Conservation (phyloP, 2,329 filamentous ascomycete genomes). For the Magnaporthiopsis rhizophila region DNA sequence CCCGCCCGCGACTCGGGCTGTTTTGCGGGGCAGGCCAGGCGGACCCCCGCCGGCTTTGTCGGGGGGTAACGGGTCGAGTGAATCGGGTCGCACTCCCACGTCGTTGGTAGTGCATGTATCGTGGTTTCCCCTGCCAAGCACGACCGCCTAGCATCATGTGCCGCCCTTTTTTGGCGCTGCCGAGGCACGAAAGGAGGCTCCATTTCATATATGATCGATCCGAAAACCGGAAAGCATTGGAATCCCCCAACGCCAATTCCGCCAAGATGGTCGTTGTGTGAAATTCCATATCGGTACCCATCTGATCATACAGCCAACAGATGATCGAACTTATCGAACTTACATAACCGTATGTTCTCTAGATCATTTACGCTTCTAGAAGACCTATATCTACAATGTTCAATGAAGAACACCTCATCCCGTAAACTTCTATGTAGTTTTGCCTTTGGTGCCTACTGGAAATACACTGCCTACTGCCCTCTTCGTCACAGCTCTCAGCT, state of each 20-base stretch:
- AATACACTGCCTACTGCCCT: background rate
- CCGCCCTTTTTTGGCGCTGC: background rate
- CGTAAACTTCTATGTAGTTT: background rate
- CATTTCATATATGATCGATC: background rate
- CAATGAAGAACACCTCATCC: background rate
- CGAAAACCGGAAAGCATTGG: background rate
- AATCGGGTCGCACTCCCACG: too few species aligned
- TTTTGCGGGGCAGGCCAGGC: background rate
- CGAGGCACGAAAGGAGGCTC: background rate
- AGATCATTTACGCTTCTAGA: background rate
- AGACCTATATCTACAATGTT: background rate
- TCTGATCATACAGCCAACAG: background rate
- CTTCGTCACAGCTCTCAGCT: background rate
- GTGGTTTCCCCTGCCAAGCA: background rate
- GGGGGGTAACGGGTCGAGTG: too few species aligned
- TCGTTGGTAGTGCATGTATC: background rate
- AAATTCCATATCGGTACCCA: background rate
- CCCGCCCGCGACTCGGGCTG: background rate
- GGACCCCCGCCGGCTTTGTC: background rate
- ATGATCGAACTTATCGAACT: background rate
- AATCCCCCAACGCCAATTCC: background rate
- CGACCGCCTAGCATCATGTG: background rate
- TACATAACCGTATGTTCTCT: background rate
- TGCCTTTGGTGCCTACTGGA: background rate
- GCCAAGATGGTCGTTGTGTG: background rate